These are phyloP conservation scores for Mitragyna speciosa DNA, from an alignment of 257 asterid genomes.

Conservation along the genomic window DNA sequence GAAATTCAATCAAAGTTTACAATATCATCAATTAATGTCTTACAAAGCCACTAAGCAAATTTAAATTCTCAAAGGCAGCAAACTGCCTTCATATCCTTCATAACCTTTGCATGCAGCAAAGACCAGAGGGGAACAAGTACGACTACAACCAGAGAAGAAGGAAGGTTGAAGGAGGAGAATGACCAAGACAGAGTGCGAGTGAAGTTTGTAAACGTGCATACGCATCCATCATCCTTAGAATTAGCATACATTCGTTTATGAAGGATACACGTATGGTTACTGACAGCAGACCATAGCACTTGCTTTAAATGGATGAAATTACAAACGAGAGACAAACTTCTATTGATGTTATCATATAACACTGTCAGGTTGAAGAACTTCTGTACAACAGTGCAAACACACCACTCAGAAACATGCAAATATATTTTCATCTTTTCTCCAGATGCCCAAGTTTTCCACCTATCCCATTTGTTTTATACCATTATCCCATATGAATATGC, in stretches of 20 bases:
- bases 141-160: background rate
- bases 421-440: background rate
- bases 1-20: background rate
- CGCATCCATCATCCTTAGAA: background rate
- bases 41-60: background rate
- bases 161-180: background rate
- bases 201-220: background rate
- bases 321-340: background rate
- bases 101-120: background rate
- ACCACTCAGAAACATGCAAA: background rate
- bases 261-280: background rate
- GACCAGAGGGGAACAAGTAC: background rate
- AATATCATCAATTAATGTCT: background rate
- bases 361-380: background rate
- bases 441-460: background rate
- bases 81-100: background rate
- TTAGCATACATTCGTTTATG: too few relatives aligned
- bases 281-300: background rate
- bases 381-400: background rate
- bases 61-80: background rate
- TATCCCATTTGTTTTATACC: background rate
- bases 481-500: background rate
- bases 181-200: background rate
- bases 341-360: background rate
- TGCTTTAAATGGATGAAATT: background rate